Evolutionary conservation across 2,329 filamentous ascomycete genomes (phyloP).

Genomic region (Xylaria sp.): DNA sequence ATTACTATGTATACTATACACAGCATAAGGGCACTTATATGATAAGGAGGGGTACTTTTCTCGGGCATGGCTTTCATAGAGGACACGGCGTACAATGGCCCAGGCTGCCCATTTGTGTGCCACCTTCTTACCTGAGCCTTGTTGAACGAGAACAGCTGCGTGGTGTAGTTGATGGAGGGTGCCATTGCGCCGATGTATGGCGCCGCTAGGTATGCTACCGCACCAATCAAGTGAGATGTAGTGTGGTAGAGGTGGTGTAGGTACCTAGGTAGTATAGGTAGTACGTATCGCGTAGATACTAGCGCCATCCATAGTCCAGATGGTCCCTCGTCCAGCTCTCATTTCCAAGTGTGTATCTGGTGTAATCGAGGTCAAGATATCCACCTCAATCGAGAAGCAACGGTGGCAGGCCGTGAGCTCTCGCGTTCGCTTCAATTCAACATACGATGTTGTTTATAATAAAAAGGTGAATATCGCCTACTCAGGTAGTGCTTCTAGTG

Average conservation of each 20-base stretch:
- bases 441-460: neutral
- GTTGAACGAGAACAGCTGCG: constrained; percentile 23
- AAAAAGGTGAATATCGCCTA: neutral
- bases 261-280: neutral
- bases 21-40: neutral
- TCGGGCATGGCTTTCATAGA: neutral
- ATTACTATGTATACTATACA: neutral
- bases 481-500: constrained; percentile 19
- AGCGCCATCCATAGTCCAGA: neutral
- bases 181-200: constrained; percentile 28
- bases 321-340: neutral
- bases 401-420: neutral
- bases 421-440: neutral
- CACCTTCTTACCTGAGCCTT: constrained; percentile 25
- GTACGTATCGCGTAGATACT: neutral
- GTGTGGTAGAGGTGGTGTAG: neutral
- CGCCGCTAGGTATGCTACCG: neutral
- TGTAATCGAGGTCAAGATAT: neutral
- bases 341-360: neutral
- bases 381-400: too few relatives aligned
- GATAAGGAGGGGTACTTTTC: neutral
- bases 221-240: neutral
- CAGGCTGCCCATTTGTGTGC: constrained; percentile 9
- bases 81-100: neutral
- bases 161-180: constrained; percentile 28